Conservation (phyloP, 192 early-diverging fungal genomes). For the Dimargaris xerosporica region DNA sequence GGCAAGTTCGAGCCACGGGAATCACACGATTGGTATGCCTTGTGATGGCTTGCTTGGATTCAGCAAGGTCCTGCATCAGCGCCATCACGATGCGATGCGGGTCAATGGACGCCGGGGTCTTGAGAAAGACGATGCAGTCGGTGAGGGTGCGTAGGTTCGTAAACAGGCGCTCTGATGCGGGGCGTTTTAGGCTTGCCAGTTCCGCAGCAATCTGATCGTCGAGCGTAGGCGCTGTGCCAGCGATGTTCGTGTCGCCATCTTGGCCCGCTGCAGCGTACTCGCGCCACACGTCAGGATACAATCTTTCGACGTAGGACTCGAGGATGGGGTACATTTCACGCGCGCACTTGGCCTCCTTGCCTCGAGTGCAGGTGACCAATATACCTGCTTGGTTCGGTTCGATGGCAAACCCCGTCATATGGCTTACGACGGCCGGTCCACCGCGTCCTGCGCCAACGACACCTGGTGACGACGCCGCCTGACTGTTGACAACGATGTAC, state of each 20-base stretch:
- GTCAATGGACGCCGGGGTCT: background rate
- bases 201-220: constrained; percentile 6
- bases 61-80: background rate
- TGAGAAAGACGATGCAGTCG: constrained; percentile 8
- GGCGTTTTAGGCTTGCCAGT: constrained; percentile 3
- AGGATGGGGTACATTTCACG: constrained; percentile 3
- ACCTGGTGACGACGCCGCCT: background rate
- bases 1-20: constrained; percentile 34
- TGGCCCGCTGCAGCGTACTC: background rate
- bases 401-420: background rate
- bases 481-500: constrained; percentile 7
- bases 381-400: background rate
- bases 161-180: background rate
- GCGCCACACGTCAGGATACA: background rate
- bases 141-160: background rate
- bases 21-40: constrained; percentile 34
- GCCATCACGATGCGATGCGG: background rate
- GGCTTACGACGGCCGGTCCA: background rate
- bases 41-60: background rate
- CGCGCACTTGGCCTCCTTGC: constrained; percentile 4
- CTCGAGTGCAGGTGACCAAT: constrained; percentile 6
- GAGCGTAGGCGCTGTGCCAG: background rate
- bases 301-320: background rate
- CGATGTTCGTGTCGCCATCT: background rate
- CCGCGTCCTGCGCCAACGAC: background rate